Evolutionary conservation across 2,329 filamentous ascomycete species (phyloP).

Genomic region (Aspergillus costaricaensis): DNA sequence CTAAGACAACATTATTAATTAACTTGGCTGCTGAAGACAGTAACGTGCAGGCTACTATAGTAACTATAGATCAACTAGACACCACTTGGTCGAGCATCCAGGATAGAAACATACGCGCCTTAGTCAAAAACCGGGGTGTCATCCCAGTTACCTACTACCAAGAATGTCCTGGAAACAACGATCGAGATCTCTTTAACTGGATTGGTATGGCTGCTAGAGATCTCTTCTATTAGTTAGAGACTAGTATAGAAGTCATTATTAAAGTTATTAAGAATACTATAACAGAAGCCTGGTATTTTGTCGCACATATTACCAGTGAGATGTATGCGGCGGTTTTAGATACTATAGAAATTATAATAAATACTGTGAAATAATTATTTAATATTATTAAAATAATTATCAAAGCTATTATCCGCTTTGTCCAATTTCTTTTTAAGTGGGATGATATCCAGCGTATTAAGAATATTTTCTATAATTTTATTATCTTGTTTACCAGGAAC

Average conservation of each 20-base stretch:
- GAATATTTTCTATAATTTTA: too few species aligned
- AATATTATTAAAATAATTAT: conserved; percentile 12
- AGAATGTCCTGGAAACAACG: background rate
- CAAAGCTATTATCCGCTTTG: conserved; percentile 10
- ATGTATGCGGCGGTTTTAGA: conserved; percentile 18
- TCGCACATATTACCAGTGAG: conserved; percentile 9
- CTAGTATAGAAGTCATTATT: background rate
- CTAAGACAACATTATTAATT: background rate
- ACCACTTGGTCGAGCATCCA: background rate
- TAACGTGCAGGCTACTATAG: background rate
- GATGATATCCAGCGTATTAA: conserved; percentile 20
- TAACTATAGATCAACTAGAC: background rate
- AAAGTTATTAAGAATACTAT: background rate
- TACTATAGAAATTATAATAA: too few species aligned
- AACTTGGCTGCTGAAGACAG: background rate
- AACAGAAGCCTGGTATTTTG: background rate
- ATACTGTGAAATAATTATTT: conserved; percentile 14
- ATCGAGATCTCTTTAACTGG: background rate
- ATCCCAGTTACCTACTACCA: background rate
- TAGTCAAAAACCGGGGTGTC: background rate
- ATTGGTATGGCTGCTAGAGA: conserved; percentile 9
- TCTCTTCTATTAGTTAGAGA: conserved; percentile 4
- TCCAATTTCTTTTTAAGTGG: conserved; percentile 19
- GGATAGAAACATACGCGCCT: background rate
- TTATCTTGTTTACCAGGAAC: background rate